Evolutionary conservation across 2,329 filamentous ascomycete species (phyloP).

Genomic region (Xylaria sp.): DNA sequence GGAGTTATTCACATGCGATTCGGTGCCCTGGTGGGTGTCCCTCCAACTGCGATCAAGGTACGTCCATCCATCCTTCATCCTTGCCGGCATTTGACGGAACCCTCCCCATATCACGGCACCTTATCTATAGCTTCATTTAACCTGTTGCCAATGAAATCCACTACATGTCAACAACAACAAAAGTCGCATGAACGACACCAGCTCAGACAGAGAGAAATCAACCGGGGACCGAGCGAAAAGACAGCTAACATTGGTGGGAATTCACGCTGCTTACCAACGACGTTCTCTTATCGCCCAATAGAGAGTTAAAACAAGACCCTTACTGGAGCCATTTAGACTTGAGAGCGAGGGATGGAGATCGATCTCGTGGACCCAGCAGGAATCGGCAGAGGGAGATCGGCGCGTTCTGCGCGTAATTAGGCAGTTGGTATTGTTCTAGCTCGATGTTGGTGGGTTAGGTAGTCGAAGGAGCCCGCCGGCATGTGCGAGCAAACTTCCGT

Average conservation of each 20-base stretch:
- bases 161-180: constrained; percentile 5
- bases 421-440: neutral
- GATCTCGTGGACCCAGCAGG: neutral
- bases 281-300: constrained; percentile 25
- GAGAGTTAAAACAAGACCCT: neutral
- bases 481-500: constrained; percentile 19
- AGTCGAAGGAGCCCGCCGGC: neutral
- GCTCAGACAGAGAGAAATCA: neutral
- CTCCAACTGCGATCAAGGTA: neutral
- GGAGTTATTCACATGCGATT: neutral
- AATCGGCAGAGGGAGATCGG: neutral
- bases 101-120: neutral
- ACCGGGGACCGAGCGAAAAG: neutral
- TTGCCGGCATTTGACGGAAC: neutral
- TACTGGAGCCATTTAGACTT: neutral
- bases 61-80: neutral
- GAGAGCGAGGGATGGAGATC: neutral
- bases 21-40: neutral
- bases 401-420: neutral
- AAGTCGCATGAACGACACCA: constrained; percentile 16
- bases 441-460: neutral
- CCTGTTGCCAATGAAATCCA: neutral
- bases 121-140: constrained; percentile 9
- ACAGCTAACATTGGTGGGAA: constrained; percentile 5
- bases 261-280: neutral